These are phyloP conservation scores for Abelmoschus esculentus DNA, from an alignment of 345 rosid species.

Conservation along the genomic window DNA sequence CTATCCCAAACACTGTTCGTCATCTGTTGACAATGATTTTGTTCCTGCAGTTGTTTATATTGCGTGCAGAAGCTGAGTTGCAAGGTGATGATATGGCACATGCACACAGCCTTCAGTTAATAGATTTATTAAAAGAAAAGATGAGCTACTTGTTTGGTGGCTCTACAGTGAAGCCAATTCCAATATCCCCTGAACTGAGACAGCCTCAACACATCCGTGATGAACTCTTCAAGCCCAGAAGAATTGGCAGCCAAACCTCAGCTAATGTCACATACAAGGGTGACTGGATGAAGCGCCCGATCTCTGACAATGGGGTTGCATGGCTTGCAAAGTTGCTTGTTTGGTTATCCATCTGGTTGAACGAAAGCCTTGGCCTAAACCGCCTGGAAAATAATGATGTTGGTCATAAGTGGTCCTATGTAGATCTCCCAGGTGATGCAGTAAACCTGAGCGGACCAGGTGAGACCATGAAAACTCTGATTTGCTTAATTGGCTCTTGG, in stretches of 20 bases:
- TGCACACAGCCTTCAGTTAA: slow-evolving; percentile 29
- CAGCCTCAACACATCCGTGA: slow-evolving; percentile 40
- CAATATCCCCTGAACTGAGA: slow-evolving; percentile 32
- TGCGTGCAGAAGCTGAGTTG: slow-evolving; percentile 85
- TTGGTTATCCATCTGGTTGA: slow-evolving; percentile 54
- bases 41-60: slow-evolving; percentile 63
- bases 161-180: slow-evolving; percentile 37
- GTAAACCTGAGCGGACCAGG: slow-evolving; percentile 30
- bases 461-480: slow-evolving; percentile 36
- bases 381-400: slow-evolving; percentile 6
- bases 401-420: slow-evolving; percentile 38
- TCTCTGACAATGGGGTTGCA: slow-evolving; percentile 67
- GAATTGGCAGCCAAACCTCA: slow-evolving; percentile 37
- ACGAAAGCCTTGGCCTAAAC: slow-evolving; percentile 59
- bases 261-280: slow-evolving; percentile 53
- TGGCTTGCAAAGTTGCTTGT: slow-evolving; percentile 74
- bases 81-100: slow-evolving; percentile 42
- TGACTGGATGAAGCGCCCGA: slow-evolving; percentile 85
- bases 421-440: slow-evolving; percentile 38
- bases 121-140: slow-evolving; percentile 51
- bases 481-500: slow-evolving; percentile 37
- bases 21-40: slow-evolving; percentile 14
- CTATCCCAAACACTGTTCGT: background rate
- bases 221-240: slow-evolving; percentile 75
- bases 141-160: slow-evolving; percentile 57